Evolutionary conservation across 2,329 filamentous ascomycete genomes (phyloP).

Genomic region (Fonsecaea monophora): DNA sequence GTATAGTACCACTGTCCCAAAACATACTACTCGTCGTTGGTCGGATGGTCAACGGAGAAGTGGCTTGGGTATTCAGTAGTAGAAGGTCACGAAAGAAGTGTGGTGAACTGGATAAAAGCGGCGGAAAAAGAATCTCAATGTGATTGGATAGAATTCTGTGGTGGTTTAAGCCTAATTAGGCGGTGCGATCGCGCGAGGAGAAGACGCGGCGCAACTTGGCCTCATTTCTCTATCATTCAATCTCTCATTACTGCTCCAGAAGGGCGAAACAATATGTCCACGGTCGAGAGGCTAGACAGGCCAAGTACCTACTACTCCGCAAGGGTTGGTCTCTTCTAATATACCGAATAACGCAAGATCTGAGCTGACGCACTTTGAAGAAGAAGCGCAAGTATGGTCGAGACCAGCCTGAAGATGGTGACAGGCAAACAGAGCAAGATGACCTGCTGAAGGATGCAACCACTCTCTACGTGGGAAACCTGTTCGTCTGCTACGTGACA

Average conservation of each 20-base stretch:
- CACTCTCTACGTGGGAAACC: slow-evolving; percentile 96
- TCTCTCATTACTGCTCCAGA: slow-evolving; percentile 43
- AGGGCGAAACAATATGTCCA: slow-evolving; percentile 55
- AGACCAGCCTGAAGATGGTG: slow-evolving; percentile 63
- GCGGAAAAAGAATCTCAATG: background rate
- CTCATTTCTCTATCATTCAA: slow-evolving; percentile 8
- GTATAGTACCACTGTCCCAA: too few species aligned
- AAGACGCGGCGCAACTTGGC: slow-evolving; percentile 15
- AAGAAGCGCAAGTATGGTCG: slow-evolving; percentile 71
- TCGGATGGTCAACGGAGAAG: too few species aligned
- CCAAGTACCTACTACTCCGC: slow-evolving; percentile 91
- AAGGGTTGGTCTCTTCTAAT: slow-evolving; percentile 64
- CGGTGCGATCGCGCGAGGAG: background rate
- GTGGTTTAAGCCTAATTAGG: background rate
- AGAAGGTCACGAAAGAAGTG: too few species aligned
- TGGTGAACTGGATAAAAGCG: background rate
- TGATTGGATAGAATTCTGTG: background rate
- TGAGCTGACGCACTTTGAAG: slow-evolving; percentile 54
- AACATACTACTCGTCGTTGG: too few species aligned
- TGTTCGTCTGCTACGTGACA: slow-evolving; percentile 62
- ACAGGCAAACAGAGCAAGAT: slow-evolving; percentile 64
- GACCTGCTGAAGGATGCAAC: slow-evolving; percentile 86
- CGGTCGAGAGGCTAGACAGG: slow-evolving; percentile 89
- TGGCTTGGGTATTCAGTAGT: too few species aligned
- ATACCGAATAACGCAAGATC: background rate